Conservation (phyloP, 805 yeast species). For the Saccharomycopsis capsularis region DNA sequence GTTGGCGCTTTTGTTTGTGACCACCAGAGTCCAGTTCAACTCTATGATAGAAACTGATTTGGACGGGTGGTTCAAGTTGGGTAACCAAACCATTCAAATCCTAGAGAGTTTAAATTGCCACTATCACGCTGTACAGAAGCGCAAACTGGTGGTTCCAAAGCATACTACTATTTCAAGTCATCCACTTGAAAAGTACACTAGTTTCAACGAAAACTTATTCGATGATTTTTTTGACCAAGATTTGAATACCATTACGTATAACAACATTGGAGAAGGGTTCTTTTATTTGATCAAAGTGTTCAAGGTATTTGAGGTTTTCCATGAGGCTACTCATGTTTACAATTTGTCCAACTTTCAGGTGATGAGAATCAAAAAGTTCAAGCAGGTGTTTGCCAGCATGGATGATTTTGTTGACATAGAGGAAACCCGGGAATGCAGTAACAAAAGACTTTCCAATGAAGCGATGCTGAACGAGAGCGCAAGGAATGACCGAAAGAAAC, state of each 20-base stretch:
- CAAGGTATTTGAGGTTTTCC: neutral
- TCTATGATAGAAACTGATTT: neutral
- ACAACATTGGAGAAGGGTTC: neutral
- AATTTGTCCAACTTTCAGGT: slow-evolving; percentile 5
- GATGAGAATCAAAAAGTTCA: neutral
- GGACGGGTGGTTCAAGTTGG: neutral
- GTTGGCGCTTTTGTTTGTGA: neutral
- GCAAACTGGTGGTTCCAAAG: neutral
- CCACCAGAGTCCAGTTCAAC: neutral
- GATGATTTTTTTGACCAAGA: slow-evolving; percentile 4
- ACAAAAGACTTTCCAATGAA: no score
- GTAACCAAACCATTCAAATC: no score
- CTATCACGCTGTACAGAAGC: no score
- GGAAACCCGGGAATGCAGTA: no score
- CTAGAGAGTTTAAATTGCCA: no score
- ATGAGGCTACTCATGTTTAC: neutral
- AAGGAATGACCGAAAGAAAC: no score
- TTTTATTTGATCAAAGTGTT: slow-evolving; percentile 4
- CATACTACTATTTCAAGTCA: no score
- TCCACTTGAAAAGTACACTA: no score
- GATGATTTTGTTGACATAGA: neutral
- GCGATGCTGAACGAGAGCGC: no score
- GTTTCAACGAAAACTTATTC: slow-evolving; percentile 1
- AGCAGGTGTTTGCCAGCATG: neutral
- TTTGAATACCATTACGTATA: neutral